These are phyloP conservation scores for Kentomonas sorsogonicus DNA, from an alignment of 208 protist species.

Conservation along the genomic window DNA sequence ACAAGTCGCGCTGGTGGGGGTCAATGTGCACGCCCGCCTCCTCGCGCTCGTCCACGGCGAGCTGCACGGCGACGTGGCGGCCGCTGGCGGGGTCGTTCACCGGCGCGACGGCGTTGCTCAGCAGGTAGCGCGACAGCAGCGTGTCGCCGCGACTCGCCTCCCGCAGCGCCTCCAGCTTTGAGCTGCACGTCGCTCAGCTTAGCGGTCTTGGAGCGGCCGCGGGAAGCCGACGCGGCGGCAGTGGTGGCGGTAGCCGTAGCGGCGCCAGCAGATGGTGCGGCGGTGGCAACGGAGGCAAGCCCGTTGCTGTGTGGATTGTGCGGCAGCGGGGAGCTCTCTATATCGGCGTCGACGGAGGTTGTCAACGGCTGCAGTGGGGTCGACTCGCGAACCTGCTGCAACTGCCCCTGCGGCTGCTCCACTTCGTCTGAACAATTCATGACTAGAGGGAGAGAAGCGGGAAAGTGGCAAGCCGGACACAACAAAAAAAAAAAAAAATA, in stretches of 20 bases:
- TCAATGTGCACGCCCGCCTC: background rate
- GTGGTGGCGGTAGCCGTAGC: background rate
- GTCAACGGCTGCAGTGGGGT: no score
- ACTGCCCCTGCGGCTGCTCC: background rate
- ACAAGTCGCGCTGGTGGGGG: no score
- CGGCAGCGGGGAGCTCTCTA: background rate
- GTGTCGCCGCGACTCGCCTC: conserved; percentile 24
- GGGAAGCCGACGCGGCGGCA: background rate
- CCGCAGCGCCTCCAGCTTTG: conserved; percentile 37
- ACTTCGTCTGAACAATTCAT: background rate
- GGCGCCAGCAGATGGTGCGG: background rate
- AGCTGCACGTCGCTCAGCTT: conserved; percentile 44
- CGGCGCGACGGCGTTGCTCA: conserved; percentile 30
- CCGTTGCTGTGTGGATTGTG: background rate
- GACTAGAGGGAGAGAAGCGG: conserved; percentile 9
- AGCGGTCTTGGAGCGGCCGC: background rate
- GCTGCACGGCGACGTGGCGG: conserved; percentile 15
- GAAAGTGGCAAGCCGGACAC: conserved; percentile 11
- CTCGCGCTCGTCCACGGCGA: conserved; percentile 12
- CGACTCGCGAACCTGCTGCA: background rate
- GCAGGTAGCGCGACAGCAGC: conserved; percentile 47
- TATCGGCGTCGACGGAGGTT: no score
- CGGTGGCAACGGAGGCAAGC: background rate
- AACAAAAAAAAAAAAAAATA: conserved; percentile 14
- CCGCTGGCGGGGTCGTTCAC: background rate